Evolutionary conservation across 768 basidiomycete species (phyloP).

Genomic region (Psilocybe cubensis): DNA sequence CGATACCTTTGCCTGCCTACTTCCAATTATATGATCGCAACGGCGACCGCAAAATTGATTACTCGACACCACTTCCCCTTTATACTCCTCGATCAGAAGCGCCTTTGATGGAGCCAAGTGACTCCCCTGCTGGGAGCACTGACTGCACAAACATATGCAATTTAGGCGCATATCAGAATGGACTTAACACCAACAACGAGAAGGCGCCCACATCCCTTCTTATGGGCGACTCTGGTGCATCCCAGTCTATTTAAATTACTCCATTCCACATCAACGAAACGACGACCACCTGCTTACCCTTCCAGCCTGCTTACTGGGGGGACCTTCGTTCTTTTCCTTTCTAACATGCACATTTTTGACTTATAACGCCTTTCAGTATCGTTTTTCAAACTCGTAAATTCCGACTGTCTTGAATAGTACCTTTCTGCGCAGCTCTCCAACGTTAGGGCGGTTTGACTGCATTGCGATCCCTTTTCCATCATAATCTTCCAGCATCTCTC

Average conservation of each 20-base stretch:
- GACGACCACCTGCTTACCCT: no score
- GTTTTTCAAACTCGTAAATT: no score
- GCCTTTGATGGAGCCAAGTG: neutral
- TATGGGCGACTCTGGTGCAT: constrained; percentile 9
- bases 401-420: no score
- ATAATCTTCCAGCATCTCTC: neutral
- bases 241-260: neutral
- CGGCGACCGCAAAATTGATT: constrained; percentile 74
- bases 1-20: constrained; percentile 64
- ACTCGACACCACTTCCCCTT: constrained; percentile 62
- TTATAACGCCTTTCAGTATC: no score
- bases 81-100: constrained; percentile 48
- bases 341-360: no score
- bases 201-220: constrained; percentile 15
- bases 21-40: constrained; percentile 77
- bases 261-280: no score
- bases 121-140: neutral
- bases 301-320: no score
- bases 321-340: no score
- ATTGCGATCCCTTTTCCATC: neutral
- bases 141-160: constrained; percentile 1
- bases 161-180: constrained; percentile 15
- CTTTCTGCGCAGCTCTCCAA: no score
- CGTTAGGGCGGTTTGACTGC: neutral
- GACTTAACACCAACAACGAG: constrained; percentile 7